Percentiles rank a stretch among this genome's conserved stretches.
Conservation (phyloP, 306 rosid genomes). For the Comarum palustre region DNA sequence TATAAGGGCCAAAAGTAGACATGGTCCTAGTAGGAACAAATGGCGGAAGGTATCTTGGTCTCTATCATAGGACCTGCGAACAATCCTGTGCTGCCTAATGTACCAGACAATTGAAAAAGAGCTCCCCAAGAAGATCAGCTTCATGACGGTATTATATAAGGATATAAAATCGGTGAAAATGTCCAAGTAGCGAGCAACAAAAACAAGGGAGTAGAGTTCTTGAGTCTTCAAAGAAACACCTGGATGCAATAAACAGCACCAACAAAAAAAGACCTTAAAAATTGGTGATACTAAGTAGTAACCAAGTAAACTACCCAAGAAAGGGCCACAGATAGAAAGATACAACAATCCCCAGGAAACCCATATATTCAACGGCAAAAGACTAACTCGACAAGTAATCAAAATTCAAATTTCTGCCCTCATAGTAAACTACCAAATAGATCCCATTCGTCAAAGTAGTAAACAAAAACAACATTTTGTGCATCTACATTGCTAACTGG, state of each 20-base stretch:
- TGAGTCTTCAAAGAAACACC: constrained; percentile 90
- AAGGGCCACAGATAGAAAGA: background rate
- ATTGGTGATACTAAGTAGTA: background rate
- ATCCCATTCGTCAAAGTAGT: background rate
- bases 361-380: background rate
- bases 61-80: constrained; percentile 79
- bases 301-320: background rate
- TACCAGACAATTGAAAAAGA: constrained; percentile 90
- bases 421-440: background rate
- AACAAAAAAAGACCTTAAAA: background rate
- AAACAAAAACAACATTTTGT: no score
- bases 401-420: background rate
- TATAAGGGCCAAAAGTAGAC: constrained; percentile 63
- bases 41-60: constrained; percentile 93
- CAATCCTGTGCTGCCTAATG: constrained; percentile 77
- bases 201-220: constrained; percentile 85
- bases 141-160: constrained; percentile 69
- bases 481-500: background rate
- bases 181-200: constrained; percentile 79
- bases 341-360: background rate
- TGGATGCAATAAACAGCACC: constrained; percentile 30
- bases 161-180: constrained; percentile 60
- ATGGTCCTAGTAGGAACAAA: constrained; percentile 59
- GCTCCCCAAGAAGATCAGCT: constrained; percentile 85
- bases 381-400: background rate